A percentile compares a stretch with the other conserved stretches of the same genome.
phyloP scores from a whole-genome alignment of 352 stramenopile species.

The Globisporangium rhizosaccharum region DNA sequence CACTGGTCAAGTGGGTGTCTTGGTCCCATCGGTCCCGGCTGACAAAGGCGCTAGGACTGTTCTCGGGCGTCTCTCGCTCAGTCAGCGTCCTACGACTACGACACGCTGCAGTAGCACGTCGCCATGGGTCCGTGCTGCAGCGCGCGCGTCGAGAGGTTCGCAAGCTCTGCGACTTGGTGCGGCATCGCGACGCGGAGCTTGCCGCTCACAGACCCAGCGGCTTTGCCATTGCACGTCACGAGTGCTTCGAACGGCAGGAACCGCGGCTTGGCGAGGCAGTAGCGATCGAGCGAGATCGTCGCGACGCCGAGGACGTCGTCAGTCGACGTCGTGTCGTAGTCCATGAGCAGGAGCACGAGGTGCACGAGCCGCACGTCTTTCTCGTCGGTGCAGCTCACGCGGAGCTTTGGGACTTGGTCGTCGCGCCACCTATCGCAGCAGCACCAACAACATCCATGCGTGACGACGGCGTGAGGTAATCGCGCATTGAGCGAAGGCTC shows the following conservation, averaged over 20 bases:
- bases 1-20: neutral
- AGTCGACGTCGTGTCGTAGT: constrained; percentile 71
- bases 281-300: constrained; percentile 52
- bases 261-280: constrained; percentile 29
- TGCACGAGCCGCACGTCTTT: constrained; percentile 57
- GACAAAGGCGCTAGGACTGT: too few relatives aligned
- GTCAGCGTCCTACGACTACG: constrained; percentile 15
- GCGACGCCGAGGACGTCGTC: constrained; percentile 69
- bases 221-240: constrained; percentile 49
- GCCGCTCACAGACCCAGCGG: constrained; percentile 40
- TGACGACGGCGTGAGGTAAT: neutral
- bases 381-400: constrained; percentile 42
- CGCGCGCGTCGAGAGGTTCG: constrained; percentile 19
- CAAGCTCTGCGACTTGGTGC: constrained; percentile 28
- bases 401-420: constrained; percentile 60
- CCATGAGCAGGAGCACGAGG: constrained; percentile 72
- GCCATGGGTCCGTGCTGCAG: constrained; percentile 18
- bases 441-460: neutral
- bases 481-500: neutral
- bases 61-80: too few relatives aligned
- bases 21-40: too few relatives aligned
- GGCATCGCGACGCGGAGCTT: constrained; percentile 57
- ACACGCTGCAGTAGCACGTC: constrained; percentile 51
- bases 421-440: constrained; percentile 37
- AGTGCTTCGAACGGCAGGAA: constrained; percentile 54